phyloP scores from a whole-genome alignment of 805 yeast genomes.

The Kazachstania kunashirensis region DNA sequence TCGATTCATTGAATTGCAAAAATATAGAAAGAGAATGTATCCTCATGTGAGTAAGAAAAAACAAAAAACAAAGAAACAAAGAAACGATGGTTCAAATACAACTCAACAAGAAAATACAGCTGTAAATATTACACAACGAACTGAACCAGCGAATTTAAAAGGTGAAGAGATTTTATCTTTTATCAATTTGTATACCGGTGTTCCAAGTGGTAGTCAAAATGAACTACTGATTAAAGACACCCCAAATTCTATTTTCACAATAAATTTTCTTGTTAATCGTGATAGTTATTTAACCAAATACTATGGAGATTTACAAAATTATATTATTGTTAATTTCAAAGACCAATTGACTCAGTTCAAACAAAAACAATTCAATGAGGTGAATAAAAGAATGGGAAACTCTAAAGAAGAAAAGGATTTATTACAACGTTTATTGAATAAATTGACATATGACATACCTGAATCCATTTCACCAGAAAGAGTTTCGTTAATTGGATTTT shows the following conservation, averaged over 20 bases:
- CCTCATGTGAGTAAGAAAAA: no score
- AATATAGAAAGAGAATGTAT: slow-evolving; percentile 1
- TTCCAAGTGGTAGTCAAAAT: not conserved
- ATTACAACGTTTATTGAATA: not conserved
- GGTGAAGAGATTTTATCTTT: not conserved
- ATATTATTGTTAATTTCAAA: slow-evolving; percentile 10
- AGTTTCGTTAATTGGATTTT: not conserved
- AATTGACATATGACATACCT: not conserved
- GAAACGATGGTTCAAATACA: no score
- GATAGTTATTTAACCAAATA: slow-evolving; percentile 17
- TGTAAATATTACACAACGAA: no score
- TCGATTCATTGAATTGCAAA: slow-evolving; percentile 12
- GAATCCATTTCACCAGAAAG: no score
- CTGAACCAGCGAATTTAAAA: not conserved
- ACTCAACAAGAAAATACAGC: no score
- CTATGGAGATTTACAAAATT: slow-evolving; percentile 10
- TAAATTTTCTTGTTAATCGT: slow-evolving; percentile 12
- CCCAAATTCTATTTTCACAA: slow-evolving; percentile 12
- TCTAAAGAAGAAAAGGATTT: not conserved
- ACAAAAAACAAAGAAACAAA: no score
- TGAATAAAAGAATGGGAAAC: not conserved
- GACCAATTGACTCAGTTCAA: slow-evolving; percentile 6
- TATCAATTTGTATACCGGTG: slow-evolving; percentile 3
- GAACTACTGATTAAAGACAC: slow-evolving; percentile 9
- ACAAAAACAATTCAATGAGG: slow-evolving; percentile 5